Evolutionary conservation across 2,329 filamentous ascomycete genomes (phyloP), one percentile per base, ranked within the genome.

Genomic region (Ascochyta lentis): DNA sequence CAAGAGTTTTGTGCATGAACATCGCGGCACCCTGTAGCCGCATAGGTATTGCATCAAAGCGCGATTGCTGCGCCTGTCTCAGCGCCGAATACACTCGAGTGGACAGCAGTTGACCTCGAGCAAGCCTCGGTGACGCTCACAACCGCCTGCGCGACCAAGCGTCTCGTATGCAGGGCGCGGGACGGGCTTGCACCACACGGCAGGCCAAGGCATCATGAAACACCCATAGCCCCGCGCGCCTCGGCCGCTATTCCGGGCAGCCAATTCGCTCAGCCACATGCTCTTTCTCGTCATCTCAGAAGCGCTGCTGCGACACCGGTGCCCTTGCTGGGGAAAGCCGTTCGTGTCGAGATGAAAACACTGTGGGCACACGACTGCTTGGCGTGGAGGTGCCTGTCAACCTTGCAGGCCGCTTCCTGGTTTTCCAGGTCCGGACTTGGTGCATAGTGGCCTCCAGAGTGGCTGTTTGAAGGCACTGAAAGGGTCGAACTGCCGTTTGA

Each of bases 151-250:
- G 39, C 54, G 34, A 55, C 49, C 44, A 50, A 54, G 49, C 50
- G 50, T 37, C 45, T 33, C 27, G 34, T 49, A 58, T 66, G 60
- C 64, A 65, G 62, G 60, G 63, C 56, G 49, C 60, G 51, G 58
- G 53, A 49, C 15, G 47, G 58, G 60, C 54, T 29, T 54, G 53
- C 43, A 56, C 56, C 56, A 58, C 44, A 49, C 51, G 49, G 42
- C 33, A 27, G n/a, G 49, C 49, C 50, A 49, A 57, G 50, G 40
- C 37, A 44, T 37, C 39, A 16, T 59, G 60, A 57, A 60, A 54
- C 57, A 55, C 40, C 50, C 46, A 50, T 31, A 19, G 31, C 19
- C 43, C 19, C 37, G 34, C 22, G 24, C 40, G 39, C 19, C 24
- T 56, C 41, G 53, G 46, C 53, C 42, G 42, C 39, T n/a, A 19